Conservation (phyloP, 2,329 filamentous ascomycete genomes). For the Fusarium verrucosum region DNA sequence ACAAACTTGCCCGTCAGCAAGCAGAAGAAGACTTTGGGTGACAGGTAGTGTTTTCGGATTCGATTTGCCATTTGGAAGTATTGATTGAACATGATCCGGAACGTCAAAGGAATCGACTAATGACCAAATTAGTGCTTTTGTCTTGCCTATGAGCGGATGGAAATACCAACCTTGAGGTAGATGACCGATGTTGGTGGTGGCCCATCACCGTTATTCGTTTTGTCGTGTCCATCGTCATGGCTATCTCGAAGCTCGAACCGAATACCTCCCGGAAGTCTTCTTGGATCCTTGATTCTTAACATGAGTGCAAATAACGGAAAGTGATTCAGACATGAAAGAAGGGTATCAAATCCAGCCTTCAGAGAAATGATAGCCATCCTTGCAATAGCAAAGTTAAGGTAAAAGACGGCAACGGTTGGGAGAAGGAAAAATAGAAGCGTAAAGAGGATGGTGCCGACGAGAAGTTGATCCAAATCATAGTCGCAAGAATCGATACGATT, state of each 20-base stretch:
- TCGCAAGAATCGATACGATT: conserved; percentile 99
- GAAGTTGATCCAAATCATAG: conserved; percentile 95
- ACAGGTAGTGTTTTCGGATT: conserved; percentile 94
- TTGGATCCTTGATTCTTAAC: conserved; percentile 92
- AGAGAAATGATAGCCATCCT: conserved; percentile 94
- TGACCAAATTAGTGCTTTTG: background rate
- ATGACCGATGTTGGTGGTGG: conserved; percentile 81
- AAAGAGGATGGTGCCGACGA: conserved; percentile 96
- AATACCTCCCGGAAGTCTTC: conserved; percentile 85
- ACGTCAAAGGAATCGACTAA: conserved; percentile 86
- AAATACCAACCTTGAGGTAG: conserved; percentile 74
- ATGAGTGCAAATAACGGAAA: conserved; percentile 97
- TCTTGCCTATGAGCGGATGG: background rate
- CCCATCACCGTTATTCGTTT: conserved; percentile 53
- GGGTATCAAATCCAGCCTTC: conserved; percentile 90
- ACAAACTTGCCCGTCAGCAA: conserved; percentile 92
- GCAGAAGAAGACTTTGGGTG: conserved; percentile 85
- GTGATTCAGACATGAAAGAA: conserved; percentile 93
- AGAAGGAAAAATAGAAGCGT: conserved; percentile 94
- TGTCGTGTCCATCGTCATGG: conserved; percentile 58
- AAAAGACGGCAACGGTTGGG: conserved; percentile 95
- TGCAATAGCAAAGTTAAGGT: conserved; percentile 92
- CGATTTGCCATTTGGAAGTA: conserved; percentile 95
- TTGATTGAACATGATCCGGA: conserved; percentile 95
- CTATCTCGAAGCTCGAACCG: conserved; percentile 88